phyloP scores from a whole-genome alignment of 768 basidiomycete genomes.

The Mycena leptocephala region DNA sequence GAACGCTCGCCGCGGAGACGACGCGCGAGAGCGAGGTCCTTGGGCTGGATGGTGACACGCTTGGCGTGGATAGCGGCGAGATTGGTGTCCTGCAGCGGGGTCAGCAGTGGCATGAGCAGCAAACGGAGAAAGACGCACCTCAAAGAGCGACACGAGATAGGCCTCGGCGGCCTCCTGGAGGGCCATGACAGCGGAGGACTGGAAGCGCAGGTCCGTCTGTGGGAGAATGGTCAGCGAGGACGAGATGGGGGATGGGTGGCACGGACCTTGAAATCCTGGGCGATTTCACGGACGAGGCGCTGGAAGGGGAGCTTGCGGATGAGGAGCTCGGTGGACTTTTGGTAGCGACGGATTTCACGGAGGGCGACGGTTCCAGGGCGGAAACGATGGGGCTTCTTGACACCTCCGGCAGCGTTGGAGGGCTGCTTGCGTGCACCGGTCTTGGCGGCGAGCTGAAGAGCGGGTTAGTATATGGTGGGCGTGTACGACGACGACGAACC shows the following conservation, averaged over 20 bases:
- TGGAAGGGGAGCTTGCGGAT: conserved; percentile 40
- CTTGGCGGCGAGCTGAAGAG: conserved; percentile 29
- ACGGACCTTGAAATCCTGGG: conserved; percentile 74
- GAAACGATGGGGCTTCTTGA: conserved; percentile 55
- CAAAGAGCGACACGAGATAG: conserved; percentile 85
- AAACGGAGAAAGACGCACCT: conserved; percentile 43
- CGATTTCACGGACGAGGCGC: conserved; percentile 72
- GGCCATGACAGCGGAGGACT: conserved; percentile 83
- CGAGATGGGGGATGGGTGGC: neutral
- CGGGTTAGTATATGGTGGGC: neutral
- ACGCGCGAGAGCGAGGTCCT: conserved; percentile 86
- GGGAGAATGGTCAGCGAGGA: neutral
- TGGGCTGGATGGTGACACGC: conserved; percentile 89
- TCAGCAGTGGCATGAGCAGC: conserved; percentile 51
- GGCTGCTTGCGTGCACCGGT: conserved; percentile 35
- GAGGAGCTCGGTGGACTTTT: conserved; percentile 38
- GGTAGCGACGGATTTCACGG: conserved; percentile 40
- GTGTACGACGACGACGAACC: conserved; percentile 38
- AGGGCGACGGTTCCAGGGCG: conserved; percentile 39
- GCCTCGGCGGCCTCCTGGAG: conserved; percentile 90
- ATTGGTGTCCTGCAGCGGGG: conserved; percentile 60
- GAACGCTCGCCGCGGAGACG: conserved; percentile 76
- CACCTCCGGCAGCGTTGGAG: conserved; percentile 57
- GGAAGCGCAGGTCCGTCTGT: conserved; percentile 78
- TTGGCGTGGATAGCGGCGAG: conserved; percentile 90